These are phyloP conservation scores for Pichia sp. DNA, from an alignment of 1,139 yeast species.

Conservation along the genomic window DNA sequence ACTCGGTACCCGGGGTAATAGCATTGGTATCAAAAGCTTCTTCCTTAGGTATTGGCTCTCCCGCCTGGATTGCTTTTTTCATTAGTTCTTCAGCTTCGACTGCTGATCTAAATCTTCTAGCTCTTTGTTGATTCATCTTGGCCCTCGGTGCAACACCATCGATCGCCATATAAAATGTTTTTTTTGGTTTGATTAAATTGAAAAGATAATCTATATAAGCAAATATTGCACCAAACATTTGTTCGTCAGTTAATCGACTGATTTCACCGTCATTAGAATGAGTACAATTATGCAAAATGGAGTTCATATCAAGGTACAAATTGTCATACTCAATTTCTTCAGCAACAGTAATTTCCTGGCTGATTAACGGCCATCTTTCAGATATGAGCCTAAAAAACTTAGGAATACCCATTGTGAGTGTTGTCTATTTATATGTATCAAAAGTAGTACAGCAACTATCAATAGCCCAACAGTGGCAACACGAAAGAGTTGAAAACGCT, in stretches of 20 bases:
- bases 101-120: constrained; percentile 94
- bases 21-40: constrained; percentile 90
- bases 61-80: constrained; percentile 54
- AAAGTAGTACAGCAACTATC: no score
- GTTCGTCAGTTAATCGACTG: constrained; percentile 72
- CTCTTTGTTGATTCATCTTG: constrained; percentile 97
- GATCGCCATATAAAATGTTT: constrained; percentile 91
- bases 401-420: constrained; percentile 69
- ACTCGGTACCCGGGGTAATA: constrained; percentile 98
- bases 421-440: not conserved
- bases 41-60: constrained; percentile 56
- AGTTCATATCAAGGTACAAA: constrained; percentile 92
- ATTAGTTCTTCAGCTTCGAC: constrained; percentile 81
- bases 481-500: not conserved
- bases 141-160: constrained; percentile 99
- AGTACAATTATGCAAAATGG: constrained; percentile 89
- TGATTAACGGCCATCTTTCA: constrained; percentile 97
- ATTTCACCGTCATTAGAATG: constrained; percentile 60
- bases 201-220: constrained; percentile 92
- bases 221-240: constrained; percentile 88
- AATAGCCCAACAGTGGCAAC: constrained; percentile 1
- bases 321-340: constrained; percentile 94
- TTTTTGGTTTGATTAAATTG: constrained; percentile 76
- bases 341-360: constrained; percentile 76
- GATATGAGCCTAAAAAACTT: constrained; percentile 94